Evolutionary conservation across 148 eudicot genomes (phyloP), one percentile per base, ranked within the genome.

Genomic region (Tetragonia tetragonoides): DNA sequence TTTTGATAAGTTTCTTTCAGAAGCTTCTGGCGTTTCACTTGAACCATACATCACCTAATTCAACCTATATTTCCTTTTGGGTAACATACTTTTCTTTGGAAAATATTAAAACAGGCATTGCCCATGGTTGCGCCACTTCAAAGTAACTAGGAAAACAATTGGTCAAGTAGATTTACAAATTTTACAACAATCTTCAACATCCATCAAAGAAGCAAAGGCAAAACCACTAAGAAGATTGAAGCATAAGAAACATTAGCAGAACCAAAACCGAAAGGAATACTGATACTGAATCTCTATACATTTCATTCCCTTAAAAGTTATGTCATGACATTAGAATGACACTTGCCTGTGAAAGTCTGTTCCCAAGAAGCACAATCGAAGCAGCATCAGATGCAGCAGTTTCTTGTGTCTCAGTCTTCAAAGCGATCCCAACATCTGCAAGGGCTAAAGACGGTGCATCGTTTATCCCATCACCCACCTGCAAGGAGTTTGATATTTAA

Each of bases 321-420:
- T 4, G n/a, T 60, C 28, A 20, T 38, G 68, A 17, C 38, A 69
- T 63, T 73, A 47, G 24, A 38, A 63, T 56, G 44, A 72, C n/a
- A 41, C 18, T 73, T 69, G 88, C 98, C 95, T 95, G 98, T 75
- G 95, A 92, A 78, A 95, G 88, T 77, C 83, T 85, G 82, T 95
- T 92, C 67, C 98, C 98, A 75, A 95, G 93, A 80, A 95, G 98
- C 59, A 95, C 90, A 65, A 95, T 87, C 39, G 98, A 92, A 80
- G 98, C 98, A 71, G 98, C 88, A 80, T 95, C 93, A 70, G 98
- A 95, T 57, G 98, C 98, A 86, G 97, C 98, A 86, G 88, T 95
- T 84, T 95, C 97, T 77, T 88, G 95, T 49, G 87, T 81, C 70
- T 84, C 97, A 82, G 88, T 88, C 87, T 84, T 92, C 88, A 95